Conservation (phyloP, 1,284 basidiomycete species). For the Ceratobasidium papillatum region DNA sequence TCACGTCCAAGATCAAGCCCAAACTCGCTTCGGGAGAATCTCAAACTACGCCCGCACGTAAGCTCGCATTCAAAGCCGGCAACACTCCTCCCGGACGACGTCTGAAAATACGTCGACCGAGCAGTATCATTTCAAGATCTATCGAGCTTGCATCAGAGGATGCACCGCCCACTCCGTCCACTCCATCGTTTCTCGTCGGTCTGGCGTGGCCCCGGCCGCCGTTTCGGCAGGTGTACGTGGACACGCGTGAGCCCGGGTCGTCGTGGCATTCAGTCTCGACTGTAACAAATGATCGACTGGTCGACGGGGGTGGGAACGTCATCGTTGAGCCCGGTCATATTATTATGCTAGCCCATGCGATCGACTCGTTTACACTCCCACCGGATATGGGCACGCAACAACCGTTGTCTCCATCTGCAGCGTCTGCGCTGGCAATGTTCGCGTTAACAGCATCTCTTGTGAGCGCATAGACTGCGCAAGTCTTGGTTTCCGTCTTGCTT, state of each 20-base stretch:
- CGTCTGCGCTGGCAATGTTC: conserved; percentile 2
- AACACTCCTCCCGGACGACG: conserved; percentile 17
- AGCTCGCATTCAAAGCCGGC: not conserved
- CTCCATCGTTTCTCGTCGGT: conserved; percentile 21
- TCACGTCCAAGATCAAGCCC: not conserved
- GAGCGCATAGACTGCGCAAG: not conserved
- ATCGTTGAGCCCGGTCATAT: conserved; percentile 24
- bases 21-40: not conserved
- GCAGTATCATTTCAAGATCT: not conserved
- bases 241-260: conserved; percentile 7
- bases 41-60: not conserved
- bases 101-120: not conserved
- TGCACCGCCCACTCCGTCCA: conserved; percentile 12
- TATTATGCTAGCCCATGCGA: conserved; percentile 21
- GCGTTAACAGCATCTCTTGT: not conserved
- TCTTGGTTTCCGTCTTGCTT: not conserved
- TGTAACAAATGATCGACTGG: not conserved
- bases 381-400: conserved; percentile 6
- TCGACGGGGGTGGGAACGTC: conserved; percentile 22
- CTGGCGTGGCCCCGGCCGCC: conserved; percentile 30
- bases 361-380: not conserved
- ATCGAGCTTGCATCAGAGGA: not conserved
- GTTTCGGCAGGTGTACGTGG: conserved; percentile 23
- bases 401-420: not conserved
- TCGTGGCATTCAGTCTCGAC: conserved; percentile 25